Base-by-base conservation (phyloP, 768 basidiomycete genomes). In the Collybiopsis confluens region DNA sequence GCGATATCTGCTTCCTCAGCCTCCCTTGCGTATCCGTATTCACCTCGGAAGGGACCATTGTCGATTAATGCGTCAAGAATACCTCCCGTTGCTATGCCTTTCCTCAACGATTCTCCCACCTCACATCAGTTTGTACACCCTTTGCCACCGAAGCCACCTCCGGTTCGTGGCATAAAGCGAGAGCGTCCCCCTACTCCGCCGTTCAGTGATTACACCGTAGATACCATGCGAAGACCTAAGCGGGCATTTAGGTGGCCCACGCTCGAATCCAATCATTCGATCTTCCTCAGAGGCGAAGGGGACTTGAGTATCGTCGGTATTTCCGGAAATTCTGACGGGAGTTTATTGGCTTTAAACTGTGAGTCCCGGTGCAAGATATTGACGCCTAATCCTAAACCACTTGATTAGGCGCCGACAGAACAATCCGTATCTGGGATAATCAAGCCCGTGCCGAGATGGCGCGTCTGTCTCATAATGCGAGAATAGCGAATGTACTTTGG, bases 361-460 rank as follows among this genome's bases (percentile, higher is more conserved):
- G 58, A 63, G 82, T 73, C 2, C n/a, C 35, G 1, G 3, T 10
- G 4, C 23, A 44, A n/a, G n/a, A n/a, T n/a, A n/a, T n/a, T n/a
- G n/a, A n/a, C n/a, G n/a, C n/a, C n/a, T n/a, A n/a, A n/a, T 28
- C 27, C 20, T 13, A 27, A 45, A 13, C 15, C 28, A 26, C 26
- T 5, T 3, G 2, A 33, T 37, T 27, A 85, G 83, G 82, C 60
- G 65, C 71, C 37, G 85, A 88, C 66, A 73, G 70, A 28, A 80
- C 82, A 20, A 69, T 87, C 45, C 82, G 86, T 42, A 78, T 88
- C 62, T 86, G 83, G 83, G 75, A 74, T 57, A 83, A 74, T 56
- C 50, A 62, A 28, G 70, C 60, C 27, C 68, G 66, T 13, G 64
- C 64, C 37, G 87, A 88, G 67, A 70, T 83, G 45, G 83, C 82